Conservation (phyloP, 192 early-diverging fungal genomes). For the Mortierella claussenii region DNA sequence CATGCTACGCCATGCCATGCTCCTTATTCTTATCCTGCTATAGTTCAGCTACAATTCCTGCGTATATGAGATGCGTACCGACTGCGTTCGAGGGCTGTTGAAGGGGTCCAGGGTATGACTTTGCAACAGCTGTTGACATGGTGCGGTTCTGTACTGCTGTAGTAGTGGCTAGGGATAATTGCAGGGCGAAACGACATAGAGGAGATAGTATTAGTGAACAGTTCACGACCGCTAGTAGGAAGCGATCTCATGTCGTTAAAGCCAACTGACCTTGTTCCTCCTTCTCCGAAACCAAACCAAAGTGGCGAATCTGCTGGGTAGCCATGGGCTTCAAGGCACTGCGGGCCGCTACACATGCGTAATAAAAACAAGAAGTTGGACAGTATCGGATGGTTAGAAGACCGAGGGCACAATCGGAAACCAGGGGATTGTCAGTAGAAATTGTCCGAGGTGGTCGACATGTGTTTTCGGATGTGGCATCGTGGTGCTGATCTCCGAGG, state of each 20-base stretch:
- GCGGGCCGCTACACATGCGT: constrained; percentile 47
- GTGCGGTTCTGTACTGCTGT: constrained; percentile 31
- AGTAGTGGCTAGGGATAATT: constrained; percentile 36
- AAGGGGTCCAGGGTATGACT: constrained; percentile 54
- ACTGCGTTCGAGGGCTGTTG: constrained; percentile 48
- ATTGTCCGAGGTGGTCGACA: too few relatives aligned
- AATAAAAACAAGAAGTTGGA: too few relatives aligned
- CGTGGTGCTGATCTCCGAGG: constrained; percentile 22
- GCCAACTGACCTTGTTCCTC: constrained; percentile 51
- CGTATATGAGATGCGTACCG: constrained; percentile 34
- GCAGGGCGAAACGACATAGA: too few relatives aligned
- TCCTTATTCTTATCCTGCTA: too few relatives aligned
- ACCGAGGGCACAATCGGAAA: too few relatives aligned
- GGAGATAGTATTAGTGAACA: too few relatives aligned
- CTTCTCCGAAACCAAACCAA: constrained; percentile 49
- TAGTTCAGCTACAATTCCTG: not conserved
- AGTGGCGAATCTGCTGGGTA: constrained; percentile 49
- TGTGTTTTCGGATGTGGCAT: too few relatives aligned
- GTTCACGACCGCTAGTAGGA: too few relatives aligned
- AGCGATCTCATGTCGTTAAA: too few relatives aligned
- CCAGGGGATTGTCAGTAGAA: too few relatives aligned
- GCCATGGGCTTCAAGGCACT: constrained; percentile 49
- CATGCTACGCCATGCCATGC: too few relatives aligned
- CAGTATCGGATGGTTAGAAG: too few relatives aligned
- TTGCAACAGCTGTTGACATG: constrained; percentile 52